Conservation (phyloP, 768 basidiomycete species). For the Hygrophoropsis aurantiaca region DNA sequence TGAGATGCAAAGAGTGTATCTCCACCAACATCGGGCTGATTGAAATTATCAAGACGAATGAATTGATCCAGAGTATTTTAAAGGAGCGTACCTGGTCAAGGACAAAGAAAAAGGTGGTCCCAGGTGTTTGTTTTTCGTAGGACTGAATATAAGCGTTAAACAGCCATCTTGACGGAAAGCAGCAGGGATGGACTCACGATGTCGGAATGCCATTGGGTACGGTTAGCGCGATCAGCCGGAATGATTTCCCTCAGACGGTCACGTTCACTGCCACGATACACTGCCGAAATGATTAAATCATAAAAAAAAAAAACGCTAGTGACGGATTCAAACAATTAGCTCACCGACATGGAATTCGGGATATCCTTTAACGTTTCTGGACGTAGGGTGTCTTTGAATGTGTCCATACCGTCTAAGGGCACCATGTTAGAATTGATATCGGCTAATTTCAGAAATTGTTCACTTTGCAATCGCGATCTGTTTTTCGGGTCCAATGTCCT, state of each 20-base stretch:
- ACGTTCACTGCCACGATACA: slow-evolving; percentile 49
- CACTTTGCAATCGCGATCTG: slow-evolving; percentile 55
- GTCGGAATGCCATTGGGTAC: slow-evolving; percentile 55
- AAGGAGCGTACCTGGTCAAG: slow-evolving; percentile 48
- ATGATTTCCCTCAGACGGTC: slow-evolving; percentile 44
- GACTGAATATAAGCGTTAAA: slow-evolving; percentile 30
- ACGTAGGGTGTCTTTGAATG: slow-evolving; percentile 46
- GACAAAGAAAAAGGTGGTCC: slow-evolving; percentile 57
- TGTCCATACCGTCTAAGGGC: slow-evolving; percentile 43
- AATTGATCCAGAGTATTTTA: too few species aligned
- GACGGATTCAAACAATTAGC: neutral
- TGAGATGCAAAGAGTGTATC: slow-evolving; percentile 59
- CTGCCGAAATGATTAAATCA: too few species aligned
- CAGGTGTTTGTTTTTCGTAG: slow-evolving; percentile 55
- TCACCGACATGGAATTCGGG: slow-evolving; percentile 60
- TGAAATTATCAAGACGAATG: neutral
- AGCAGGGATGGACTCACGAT: slow-evolving; percentile 39
- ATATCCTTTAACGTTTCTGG: slow-evolving; percentile 52
- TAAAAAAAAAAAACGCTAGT: neutral
- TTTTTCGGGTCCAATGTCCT: slow-evolving; percentile 50
- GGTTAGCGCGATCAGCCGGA: slow-evolving; percentile 40
- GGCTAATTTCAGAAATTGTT: neutral
- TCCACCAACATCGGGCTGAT: slow-evolving; percentile 35
- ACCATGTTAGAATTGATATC: neutral
- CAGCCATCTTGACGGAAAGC: neutral